Evolutionary conservation across 2,329 filamentous ascomycete species (phyloP), one percentile per base, ranked within the genome.

Genomic region (Apiospora sp.): DNA sequence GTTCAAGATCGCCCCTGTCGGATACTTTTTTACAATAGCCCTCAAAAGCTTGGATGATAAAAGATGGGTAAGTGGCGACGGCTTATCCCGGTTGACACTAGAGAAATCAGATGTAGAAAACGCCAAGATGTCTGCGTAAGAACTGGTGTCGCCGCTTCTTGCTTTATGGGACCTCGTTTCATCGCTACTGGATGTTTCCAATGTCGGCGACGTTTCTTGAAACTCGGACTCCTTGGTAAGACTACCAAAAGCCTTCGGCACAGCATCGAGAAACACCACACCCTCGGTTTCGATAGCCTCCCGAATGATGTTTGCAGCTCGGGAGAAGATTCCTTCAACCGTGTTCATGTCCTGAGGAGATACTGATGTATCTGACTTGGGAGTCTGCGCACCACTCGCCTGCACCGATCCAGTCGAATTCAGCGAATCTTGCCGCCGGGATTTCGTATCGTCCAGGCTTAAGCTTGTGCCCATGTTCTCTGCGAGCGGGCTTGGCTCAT

Each of bases 201-300:
- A 4, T 13, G 51, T 8, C 6, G 69, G 48, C 16, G 22, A 5
- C 5, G 72, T 71, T 6, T 75, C 75, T 13, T 67, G 61, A 4
- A 58, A n/a, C 37, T 68, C 34, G 37, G 43, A n/a, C 67, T 70
- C 30, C 46, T 30, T n/a, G 6, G 54, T 46, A 58, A 70, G 27
- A 44, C 70, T 71, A 19, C 71, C 71, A 49, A 74, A 78, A 2
- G 74, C 71, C 14, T 71, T 70, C 19, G 73, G 48, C 16, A 67
- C 74, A 2, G 81, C 82, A 71, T 83, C 81, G 1, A 83, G 72
- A 68, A 82, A 83, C 1, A 82, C 51, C 3, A 79, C 77, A 0
- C 85, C 85, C 37, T 86, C 83, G 0, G 83, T 81, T 37, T 83
- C 81, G 3, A 86, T 78, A 1, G 84, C 83, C 67, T 86, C 80